Evolutionary conservation across 768 basidiomycete genomes (phyloP).

Genomic region (Tulasnella sp.): DNA sequence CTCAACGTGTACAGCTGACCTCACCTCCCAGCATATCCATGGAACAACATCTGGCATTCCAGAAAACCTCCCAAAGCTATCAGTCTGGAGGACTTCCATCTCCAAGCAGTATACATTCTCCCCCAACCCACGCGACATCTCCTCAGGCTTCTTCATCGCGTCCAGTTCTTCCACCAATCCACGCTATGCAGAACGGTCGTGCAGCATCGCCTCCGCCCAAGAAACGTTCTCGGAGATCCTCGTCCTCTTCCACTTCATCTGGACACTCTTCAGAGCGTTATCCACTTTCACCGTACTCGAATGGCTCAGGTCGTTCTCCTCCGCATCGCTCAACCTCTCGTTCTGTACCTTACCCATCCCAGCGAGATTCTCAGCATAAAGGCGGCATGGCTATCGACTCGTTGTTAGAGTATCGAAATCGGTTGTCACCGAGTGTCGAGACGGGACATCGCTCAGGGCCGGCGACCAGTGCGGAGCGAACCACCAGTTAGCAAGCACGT

Average conservation of each 20-base stretch:
- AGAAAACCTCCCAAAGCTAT: constrained; percentile 16
- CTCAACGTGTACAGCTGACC: constrained; percentile 1
- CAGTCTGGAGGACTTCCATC: constrained; percentile 2
- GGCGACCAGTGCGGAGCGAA: not conserved
- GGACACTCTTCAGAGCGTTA: constrained; percentile 13
- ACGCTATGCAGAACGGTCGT: constrained; percentile 8
- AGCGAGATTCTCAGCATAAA: constrained; percentile 56
- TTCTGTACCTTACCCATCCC: constrained; percentile 33
- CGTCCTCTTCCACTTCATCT: constrained; percentile 33
- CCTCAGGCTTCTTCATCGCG: constrained; percentile 5
- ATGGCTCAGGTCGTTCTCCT: constrained; percentile 58
- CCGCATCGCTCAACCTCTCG: constrained; percentile 32
- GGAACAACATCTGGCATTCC: constrained; percentile 27
- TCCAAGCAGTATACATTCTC: constrained; percentile 8
- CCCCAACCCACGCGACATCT: not conserved
- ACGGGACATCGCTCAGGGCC: not conserved
- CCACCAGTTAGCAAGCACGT: not conserved
- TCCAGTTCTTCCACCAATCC: constrained; percentile 7
- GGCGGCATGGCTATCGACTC: constrained; percentile 71
- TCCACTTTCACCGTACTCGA: constrained; percentile 25
- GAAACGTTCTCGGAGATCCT: constrained; percentile 55
- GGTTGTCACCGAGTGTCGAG: constrained; percentile 41
- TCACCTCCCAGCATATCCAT: constrained; percentile 31
- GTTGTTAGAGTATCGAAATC: too few relatives aligned
- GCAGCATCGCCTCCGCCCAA: too few relatives aligned